phyloP scores from a whole-genome alignment of 2,329 filamentous ascomycete genomes.

The Pezicula radicicola region DNA sequence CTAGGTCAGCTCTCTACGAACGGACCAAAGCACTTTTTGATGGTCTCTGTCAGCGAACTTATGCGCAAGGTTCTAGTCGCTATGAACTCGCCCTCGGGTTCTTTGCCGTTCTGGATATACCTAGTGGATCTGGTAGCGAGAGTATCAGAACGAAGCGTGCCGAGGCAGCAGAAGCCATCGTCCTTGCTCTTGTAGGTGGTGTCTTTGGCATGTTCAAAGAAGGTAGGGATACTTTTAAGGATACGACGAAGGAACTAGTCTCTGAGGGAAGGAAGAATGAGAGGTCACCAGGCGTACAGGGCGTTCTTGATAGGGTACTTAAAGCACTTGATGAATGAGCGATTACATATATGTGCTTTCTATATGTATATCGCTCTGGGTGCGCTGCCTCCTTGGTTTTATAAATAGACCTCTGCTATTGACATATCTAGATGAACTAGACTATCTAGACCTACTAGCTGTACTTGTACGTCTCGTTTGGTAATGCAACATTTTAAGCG shows the following conservation, averaged over 20 bases:
- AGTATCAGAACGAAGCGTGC: conserved; percentile 26
- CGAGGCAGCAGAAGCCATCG: conserved; percentile 27
- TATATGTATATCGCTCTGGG: too few relatives aligned
- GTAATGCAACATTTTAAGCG: too few relatives aligned
- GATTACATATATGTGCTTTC: background rate
- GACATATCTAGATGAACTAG: too few relatives aligned
- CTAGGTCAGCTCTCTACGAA: conserved; percentile 26
- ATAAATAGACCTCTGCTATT: too few relatives aligned
- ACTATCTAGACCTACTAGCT: too few relatives aligned
- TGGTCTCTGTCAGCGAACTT: conserved; percentile 21
- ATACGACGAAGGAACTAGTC: conserved; percentile 17
- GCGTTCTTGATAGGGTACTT: conserved; percentile 18
- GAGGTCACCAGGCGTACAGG: conserved; percentile 22
- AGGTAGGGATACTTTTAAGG: conserved; percentile 15
- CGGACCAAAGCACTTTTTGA: conserved; percentile 25
- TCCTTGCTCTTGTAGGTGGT: conserved; percentile 19
- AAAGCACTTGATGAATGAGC: conserved; percentile 16
- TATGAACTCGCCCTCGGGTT: conserved; percentile 20
- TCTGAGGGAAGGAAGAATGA: conserved; percentile 21
- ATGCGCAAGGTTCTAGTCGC: conserved; percentile 10
- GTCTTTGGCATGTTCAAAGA: conserved; percentile 24
- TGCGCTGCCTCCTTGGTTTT: too few relatives aligned
- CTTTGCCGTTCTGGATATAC: conserved; percentile 24
- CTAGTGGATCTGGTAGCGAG: conserved; percentile 27
- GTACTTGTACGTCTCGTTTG: too few relatives aligned